phyloP scores from a whole-genome alignment of 495 filamentous ascomycete genomes.

The Cercophora newfieldiana region DNA sequence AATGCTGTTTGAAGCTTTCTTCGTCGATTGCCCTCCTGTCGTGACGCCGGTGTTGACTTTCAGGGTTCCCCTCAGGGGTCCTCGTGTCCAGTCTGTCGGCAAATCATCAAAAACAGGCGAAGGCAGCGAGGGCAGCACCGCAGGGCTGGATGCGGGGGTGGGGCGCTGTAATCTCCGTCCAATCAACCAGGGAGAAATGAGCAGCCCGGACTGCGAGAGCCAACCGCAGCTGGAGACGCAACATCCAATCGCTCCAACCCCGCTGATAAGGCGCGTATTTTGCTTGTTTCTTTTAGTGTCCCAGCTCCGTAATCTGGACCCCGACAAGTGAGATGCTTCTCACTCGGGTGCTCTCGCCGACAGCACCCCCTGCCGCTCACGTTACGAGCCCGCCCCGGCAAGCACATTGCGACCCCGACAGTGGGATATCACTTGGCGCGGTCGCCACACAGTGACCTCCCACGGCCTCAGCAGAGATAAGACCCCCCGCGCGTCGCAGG shows the following conservation, averaged over 20 bases:
- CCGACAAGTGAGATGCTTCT: background rate
- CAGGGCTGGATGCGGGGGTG: constrained; percentile 15
- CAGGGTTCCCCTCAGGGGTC: too few relatives aligned
- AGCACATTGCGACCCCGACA: background rate
- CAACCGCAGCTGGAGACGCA: background rate
- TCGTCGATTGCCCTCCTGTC: too few relatives aligned
- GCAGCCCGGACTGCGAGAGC: background rate
- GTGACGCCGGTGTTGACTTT: too few relatives aligned
- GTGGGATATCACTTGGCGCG: constrained; percentile 4
- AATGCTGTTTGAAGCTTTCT: too few relatives aligned
- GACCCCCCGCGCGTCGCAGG: background rate
- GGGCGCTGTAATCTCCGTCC: constrained; percentile 7
- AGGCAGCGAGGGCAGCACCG: background rate
- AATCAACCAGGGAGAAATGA: background rate
- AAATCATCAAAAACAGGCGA: background rate
- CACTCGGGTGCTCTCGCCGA: background rate
- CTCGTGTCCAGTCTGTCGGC: too few relatives aligned
- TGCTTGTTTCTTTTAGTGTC: constrained; percentile 8
- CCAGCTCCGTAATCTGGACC: constrained; percentile 11
- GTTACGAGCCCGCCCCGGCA: background rate
- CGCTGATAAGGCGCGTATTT: constrained; percentile 13
- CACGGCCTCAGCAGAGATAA: constrained; percentile 7
- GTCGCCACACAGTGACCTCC: background rate
- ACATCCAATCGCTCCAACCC: constrained; percentile 9
- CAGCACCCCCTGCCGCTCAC: background rate